phyloP scores from a whole-genome alignment of 2,329 filamentous ascomycete genomes.

The Hypoxylon sp. region DNA sequence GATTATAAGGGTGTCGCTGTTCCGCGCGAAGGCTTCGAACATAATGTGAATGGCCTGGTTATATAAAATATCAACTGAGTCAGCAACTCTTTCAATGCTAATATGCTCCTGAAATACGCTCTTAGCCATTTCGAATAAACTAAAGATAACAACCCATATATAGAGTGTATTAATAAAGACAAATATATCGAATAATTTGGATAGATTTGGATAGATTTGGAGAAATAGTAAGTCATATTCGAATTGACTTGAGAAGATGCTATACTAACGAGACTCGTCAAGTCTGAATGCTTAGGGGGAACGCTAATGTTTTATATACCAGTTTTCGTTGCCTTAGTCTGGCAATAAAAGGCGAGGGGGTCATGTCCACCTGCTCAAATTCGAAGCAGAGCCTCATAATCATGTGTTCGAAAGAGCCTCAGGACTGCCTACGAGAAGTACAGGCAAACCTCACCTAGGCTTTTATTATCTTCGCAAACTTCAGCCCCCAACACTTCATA shows the following conservation, averaged over 20 bases:
- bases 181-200: neutral
- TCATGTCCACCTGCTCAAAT: neutral
- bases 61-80: neutral
- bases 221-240: neutral
- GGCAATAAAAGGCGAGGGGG: neutral
- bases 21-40: neutral
- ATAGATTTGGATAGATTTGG: neutral
- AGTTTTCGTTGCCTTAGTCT: neutral
- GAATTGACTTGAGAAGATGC: neutral
- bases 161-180: neutral
- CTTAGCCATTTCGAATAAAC: too few relatives aligned
- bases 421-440: neutral
- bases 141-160: neutral
- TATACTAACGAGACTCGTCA: neutral
- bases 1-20: neutral
- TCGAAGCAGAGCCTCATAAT: slow-evolving; percentile 5
- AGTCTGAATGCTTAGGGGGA: neutral
- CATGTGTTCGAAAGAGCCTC: slow-evolving; percentile 3
- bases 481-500: neutral
- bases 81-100: neutral
- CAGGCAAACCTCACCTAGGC: too few relatives aligned
- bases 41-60: neutral
- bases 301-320: slow-evolving; percentile 2
- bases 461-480: neutral
- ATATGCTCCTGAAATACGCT: neutral